Base-by-base conservation (phyloP, 345 rosid genomes). In the Arabidopsis suecica region DNA sequence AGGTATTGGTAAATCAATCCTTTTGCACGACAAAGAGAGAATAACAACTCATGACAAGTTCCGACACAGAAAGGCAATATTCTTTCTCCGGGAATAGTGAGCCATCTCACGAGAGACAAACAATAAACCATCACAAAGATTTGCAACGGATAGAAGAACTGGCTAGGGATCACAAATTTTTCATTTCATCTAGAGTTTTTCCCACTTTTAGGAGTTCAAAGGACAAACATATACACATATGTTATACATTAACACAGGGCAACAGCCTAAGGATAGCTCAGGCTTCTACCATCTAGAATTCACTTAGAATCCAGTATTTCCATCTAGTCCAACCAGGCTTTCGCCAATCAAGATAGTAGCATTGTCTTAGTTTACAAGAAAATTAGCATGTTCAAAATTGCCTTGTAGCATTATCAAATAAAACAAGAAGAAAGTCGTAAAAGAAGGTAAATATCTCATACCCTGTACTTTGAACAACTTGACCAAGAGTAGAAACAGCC, bases 381-480 rank as follows among this genome's bases (percentile, higher is more conserved):
- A 72, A 65, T 33, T 64, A 62, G 37, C 30, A 69, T 28, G 60
- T 40, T 63, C 47, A 20, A 65, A 56, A 18, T 71, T 22, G 3
- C 61, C 44, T 55, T 16, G 62, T 42, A 51, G 45, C 34, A 55
- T 23, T 72, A 59, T 50, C 42, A 72, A 65, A 51, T 23, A 47
- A 9, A 36, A 16, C n/a, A 28, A 58, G 9, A 65, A 16, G 22
- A 8, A 71, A 12, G 67, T 65, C 48, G 30, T 53, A 69, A 64
- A 23, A 54, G 49, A 78, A 65, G 69, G 73, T 36, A 70, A 69
- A 74, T 56, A 71, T 28, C 34, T 33, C 89, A 68, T 84, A 88
- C 98, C 98, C 97, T 68, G 99, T 95, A 83, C 97, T 95, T 81
- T 89, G 98, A 40, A 90, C 97, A 83, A 95, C 98, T 80, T 92